phyloP scores from a whole-genome alignment of 441 rosid species.

The Gossypium aridum region DNA sequence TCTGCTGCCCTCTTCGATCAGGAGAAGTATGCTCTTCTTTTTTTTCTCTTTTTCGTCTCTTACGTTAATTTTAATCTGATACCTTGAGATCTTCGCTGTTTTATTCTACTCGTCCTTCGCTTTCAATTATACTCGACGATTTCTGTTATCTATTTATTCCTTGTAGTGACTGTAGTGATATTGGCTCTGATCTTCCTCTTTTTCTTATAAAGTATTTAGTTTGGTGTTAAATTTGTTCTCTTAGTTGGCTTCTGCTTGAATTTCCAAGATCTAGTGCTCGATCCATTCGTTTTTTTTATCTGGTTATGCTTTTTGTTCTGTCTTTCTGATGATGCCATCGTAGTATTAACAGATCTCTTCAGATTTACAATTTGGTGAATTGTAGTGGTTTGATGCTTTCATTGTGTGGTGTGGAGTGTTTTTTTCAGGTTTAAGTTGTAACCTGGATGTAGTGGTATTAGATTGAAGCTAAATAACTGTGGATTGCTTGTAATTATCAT shows the following conservation, averaged over 20 bases:
- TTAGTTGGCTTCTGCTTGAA: not conserved
- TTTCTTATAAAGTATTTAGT: no score
- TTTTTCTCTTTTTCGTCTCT: not conserved
- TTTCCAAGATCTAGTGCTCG: not conserved
- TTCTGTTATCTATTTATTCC: not conserved
- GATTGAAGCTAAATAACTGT: not conserved
- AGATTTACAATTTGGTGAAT: not conserved
- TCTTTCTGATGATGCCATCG: not conserved
- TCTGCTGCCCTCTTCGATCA: constrained; percentile 50
- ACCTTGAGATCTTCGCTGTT: not conserved
- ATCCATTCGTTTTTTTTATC: not conserved
- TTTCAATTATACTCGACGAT: not conserved
- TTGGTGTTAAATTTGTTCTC: not conserved
- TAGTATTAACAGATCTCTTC: not conserved
- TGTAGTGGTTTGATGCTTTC: not conserved
- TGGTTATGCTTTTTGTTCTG: not conserved
- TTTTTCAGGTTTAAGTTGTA: not conserved
- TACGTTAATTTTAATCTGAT: not conserved
- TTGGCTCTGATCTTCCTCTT: not conserved
- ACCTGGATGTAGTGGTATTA: not conserved
- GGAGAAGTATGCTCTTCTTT: constrained; percentile 36
- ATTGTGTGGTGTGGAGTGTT: not conserved
- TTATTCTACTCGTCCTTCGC: not conserved
- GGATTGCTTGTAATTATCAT: not conserved
- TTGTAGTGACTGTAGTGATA: not conserved